A percentile compares a stretch with the other conserved stretches of the same genome.
Conservation (phyloP, 2,329 filamentous ascomycete genomes). For the Fusarium proliferatum region DNA sequence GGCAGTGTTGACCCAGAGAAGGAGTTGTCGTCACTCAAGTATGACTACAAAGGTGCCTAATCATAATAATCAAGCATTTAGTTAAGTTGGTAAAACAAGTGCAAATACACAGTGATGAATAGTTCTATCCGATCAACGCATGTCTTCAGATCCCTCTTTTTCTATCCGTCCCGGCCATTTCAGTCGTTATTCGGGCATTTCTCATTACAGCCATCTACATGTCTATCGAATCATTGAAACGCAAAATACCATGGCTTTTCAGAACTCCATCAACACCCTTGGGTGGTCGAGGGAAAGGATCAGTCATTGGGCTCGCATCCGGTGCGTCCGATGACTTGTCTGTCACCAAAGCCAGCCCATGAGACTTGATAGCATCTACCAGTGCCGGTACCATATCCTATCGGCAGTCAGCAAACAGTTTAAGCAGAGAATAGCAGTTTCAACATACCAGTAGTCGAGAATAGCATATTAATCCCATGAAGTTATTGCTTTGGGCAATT, state of each 20-base stretch:
- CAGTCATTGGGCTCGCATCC: constrained; percentile 53
- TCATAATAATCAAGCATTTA: background rate
- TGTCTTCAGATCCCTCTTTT: constrained; percentile 2
- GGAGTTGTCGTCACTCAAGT: constrained; percentile 71
- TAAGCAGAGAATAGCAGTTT: background rate
- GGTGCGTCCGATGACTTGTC: constrained; percentile 77
- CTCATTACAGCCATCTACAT: constrained; percentile 54
- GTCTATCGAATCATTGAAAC: constrained; percentile 94
- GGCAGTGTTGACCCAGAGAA: constrained; percentile 74
- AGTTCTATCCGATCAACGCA: constrained; percentile 20
- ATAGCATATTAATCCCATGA: constrained; percentile 96
- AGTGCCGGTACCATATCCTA: constrained; percentile 94
- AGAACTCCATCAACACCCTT: constrained; percentile 90
- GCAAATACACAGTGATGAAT: background rate
- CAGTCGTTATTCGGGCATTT: constrained; percentile 33
- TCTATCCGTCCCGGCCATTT: constrained; percentile 32
- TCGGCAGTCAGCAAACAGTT: background rate
- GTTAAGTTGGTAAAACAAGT: background rate
- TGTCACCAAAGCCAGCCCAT: constrained; percentile 90
- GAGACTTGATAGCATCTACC: constrained; percentile 92
- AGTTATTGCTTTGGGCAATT: constrained; percentile 94
- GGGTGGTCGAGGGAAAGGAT: constrained; percentile 71
- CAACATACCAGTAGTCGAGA: constrained; percentile 82
- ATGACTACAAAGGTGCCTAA: constrained; percentile 75
- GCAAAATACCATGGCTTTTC: constrained; percentile 85